Percentiles rank a stretch among this genome's conserved stretches.
phyloP scores from a whole-genome alignment of 805 yeast species.

The Yamadazyma akitaensis region DNA sequence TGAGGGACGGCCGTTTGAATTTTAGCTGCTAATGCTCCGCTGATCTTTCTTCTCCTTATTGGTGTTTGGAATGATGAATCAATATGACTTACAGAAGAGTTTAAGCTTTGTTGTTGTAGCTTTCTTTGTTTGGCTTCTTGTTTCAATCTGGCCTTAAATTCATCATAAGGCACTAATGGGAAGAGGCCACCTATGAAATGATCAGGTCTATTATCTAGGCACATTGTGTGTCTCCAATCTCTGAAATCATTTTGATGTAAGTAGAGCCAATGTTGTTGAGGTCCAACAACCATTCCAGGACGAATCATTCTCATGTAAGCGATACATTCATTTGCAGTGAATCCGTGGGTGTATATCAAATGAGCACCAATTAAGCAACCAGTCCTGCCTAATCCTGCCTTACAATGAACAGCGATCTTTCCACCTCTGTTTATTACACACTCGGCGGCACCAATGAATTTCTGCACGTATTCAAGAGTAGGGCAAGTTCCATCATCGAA shows the following conservation, averaged over 20 bases:
- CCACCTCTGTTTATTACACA: constrained; percentile 83
- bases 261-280: constrained; percentile 98
- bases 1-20: constrained; percentile 79
- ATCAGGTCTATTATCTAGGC: constrained; percentile 64
- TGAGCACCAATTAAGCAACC: constrained; percentile 98
- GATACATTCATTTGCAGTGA: constrained; percentile 95
- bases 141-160: constrained; percentile 52
- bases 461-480: constrained; percentile 85
- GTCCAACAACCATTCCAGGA: constrained; percentile 99
- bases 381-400: constrained; percentile 96
- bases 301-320: constrained; percentile 94
- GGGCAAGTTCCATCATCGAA: constrained; percentile 99
- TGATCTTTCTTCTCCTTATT: constrained; percentile 60
- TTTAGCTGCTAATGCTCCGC: constrained; percentile 66
- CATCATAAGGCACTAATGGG: constrained; percentile 60
- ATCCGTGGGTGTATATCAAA: constrained; percentile 91
- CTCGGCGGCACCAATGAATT: constrained; percentile 93
- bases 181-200: constrained; percentile 64
- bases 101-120: constrained; percentile 30
- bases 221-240: constrained; percentile 94
- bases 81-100: constrained; percentile 28
- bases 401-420: constrained; percentile 97
- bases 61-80: constrained; percentile 67
- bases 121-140: constrained; percentile 39
- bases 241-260: constrained; percentile 93